Conservation (phyloP, 208 protist species). For the Blastocrithidia nonstop region DNA sequence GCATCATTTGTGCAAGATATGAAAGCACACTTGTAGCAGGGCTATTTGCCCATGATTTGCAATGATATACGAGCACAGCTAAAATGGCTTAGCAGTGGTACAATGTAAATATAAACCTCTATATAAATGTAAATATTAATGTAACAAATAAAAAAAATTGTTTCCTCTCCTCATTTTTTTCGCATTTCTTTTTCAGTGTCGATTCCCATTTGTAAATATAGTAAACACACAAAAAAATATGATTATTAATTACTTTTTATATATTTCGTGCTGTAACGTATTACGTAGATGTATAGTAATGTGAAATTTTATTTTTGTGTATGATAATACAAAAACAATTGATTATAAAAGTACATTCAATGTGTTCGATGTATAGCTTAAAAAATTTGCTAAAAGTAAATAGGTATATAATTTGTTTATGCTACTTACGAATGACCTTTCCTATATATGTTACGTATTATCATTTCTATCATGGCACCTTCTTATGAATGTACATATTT, state of each 20-base stretch:
- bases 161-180: neutral
- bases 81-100: constrained; percentile 74
- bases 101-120: constrained; percentile 14
- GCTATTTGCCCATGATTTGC: constrained; percentile 69
- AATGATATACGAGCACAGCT: constrained; percentile 64
- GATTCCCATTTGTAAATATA: too few relatives aligned
- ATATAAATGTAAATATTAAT: neutral
- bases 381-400: too few relatives aligned
- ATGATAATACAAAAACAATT: neutral
- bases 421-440: too few relatives aligned
- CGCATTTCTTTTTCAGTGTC: neutral
- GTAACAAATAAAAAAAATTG: neutral
- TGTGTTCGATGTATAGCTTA: too few relatives aligned
- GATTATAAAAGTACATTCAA: neutral
- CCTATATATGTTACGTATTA: too few relatives aligned
- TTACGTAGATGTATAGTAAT: neutral
- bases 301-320: neutral
- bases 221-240: too few relatives aligned
- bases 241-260: too few relatives aligned
- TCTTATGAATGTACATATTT: too few relatives aligned
- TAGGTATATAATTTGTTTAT: too few relatives aligned
- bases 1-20: too few relatives aligned
- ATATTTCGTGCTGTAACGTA: neutral
- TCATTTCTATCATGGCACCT: too few relatives aligned
- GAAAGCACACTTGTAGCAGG: too few relatives aligned